These are phyloP conservation scores for Torulaspora franciscae DNA, from an alignment of 805 yeast genomes.

Conservation along the genomic window DNA sequence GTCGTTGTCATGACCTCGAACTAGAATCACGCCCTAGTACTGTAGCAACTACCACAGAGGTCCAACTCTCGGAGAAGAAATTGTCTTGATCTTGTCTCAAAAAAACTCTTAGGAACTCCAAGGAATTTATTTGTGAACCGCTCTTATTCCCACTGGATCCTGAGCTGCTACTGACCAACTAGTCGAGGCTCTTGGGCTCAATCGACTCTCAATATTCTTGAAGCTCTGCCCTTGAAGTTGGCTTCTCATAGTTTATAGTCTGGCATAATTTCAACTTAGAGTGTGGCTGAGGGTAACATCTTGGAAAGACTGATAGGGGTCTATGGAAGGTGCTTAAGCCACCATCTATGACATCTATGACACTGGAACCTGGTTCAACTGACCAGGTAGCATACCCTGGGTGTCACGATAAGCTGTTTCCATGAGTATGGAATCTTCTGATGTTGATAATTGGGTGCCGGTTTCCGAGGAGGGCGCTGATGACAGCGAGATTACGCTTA, in stretches of 20 bases:
- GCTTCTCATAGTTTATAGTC: neutral
- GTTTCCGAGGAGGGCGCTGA: slow-evolving; percentile 14
- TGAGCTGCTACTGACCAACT: neutral
- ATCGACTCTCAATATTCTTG: neutral
- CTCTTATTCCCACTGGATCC: neutral
- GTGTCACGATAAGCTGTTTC: neutral
- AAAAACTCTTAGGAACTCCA: neutral
- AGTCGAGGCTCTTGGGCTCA: neutral
- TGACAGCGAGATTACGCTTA: slow-evolving; percentile 12
- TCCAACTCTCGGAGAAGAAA: neutral
- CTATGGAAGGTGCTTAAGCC: neutral
- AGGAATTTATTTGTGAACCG: neutral
- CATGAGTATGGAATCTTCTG: slow-evolving; percentile 5
- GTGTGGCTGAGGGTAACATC: slow-evolving; percentile 6
- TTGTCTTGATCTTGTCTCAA: neutral
- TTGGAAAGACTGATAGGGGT: slow-evolving; percentile 4
- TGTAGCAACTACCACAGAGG: neutral
- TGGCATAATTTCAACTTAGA: neutral
- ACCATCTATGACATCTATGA: no score
- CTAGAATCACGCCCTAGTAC: no score
- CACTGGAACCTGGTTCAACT: no score
- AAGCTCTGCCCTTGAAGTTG: neutral
- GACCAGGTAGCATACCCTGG: neutral
- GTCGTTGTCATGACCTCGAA: slow-evolving; percentile 16
- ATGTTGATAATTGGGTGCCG: slow-evolving; percentile 25